Evolutionary conservation across 139 green algal species (phyloP).

Genomic region (Coelastrella sp.): DNA sequence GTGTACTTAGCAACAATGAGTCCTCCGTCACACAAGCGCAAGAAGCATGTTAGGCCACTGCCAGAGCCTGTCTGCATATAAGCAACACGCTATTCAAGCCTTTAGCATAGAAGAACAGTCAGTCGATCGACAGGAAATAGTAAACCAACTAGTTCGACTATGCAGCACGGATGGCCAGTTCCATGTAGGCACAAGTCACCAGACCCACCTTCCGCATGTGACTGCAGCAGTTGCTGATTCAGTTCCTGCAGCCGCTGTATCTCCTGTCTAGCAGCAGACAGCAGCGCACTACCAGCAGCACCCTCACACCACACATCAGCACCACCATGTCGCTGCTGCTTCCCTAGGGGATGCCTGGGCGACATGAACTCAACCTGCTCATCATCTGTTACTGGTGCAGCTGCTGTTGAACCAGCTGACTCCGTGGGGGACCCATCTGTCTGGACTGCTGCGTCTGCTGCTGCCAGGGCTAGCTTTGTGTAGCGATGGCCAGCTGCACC

Average conservation of each 20-base stretch:
- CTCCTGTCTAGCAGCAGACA: conserved; percentile 55
- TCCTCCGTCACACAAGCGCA: too few relatives aligned
- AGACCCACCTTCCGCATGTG: conserved; percentile 32
- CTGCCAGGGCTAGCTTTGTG: neutral
- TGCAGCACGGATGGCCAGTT: too few relatives aligned
- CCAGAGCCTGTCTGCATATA: neutral
- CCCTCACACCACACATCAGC: neutral
- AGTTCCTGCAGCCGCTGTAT: conserved; percentile 56
- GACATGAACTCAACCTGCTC: neutral
- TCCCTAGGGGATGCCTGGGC: neutral
- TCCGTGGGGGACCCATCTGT: conserved; percentile 8
- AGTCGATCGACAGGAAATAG: neutral
- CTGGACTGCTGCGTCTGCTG: conserved; percentile 17
- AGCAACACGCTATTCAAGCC: neutral
- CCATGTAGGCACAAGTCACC: too few relatives aligned
- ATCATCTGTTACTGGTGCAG: neutral
- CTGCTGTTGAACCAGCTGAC: conserved; percentile 38
- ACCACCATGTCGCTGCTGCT: neutral
- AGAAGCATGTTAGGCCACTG: neutral
- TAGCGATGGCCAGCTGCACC: neutral
- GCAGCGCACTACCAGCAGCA: conserved; percentile 40
- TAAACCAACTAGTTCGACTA: neutral
- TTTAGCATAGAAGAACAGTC: neutral
- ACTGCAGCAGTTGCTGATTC: conserved; percentile 51
- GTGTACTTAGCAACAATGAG: neutral